Conservation (phyloP, 345 rosid species). For the Raphanus raphanistrum region DNA sequence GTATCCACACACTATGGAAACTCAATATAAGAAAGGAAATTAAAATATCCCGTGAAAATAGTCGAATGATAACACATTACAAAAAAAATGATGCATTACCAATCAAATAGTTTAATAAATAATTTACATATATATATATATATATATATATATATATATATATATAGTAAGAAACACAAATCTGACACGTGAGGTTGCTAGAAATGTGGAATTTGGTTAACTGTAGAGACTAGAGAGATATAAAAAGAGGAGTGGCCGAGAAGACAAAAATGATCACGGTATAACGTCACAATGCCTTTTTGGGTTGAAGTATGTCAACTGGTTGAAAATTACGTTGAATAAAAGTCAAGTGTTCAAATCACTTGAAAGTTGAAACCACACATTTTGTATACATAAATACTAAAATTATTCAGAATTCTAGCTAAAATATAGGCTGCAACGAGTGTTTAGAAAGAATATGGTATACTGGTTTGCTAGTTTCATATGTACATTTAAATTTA, state of each 20-base stretch:
- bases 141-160: neutral
- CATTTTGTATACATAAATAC: neutral
- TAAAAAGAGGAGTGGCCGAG: neutral
- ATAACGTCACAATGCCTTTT: neutral
- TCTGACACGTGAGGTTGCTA: conserved; percentile 8
- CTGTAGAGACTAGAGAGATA: neutral
- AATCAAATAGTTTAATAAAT: conserved; percentile 2
- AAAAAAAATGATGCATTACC: neutral
- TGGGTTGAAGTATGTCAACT: neutral
- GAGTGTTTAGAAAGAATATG: neutral
- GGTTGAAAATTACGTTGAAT: neutral
- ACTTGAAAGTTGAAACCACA: neutral
- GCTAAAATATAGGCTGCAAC: neutral
- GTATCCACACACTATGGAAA: neutral
- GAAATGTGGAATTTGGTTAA: neutral
- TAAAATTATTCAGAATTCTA: neutral
- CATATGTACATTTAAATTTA: neutral
- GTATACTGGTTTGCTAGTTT: neutral
- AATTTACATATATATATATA: neutral
- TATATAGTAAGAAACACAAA: neutral
- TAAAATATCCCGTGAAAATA: neutral
- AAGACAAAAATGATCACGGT: neutral
- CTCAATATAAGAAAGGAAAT: neutral
- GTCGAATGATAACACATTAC: neutral
- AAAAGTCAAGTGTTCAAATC: neutral